Conservation (phyloP, 2,329 filamentous ascomycete genomes). For the Aspergillus chevalieri region DNA sequence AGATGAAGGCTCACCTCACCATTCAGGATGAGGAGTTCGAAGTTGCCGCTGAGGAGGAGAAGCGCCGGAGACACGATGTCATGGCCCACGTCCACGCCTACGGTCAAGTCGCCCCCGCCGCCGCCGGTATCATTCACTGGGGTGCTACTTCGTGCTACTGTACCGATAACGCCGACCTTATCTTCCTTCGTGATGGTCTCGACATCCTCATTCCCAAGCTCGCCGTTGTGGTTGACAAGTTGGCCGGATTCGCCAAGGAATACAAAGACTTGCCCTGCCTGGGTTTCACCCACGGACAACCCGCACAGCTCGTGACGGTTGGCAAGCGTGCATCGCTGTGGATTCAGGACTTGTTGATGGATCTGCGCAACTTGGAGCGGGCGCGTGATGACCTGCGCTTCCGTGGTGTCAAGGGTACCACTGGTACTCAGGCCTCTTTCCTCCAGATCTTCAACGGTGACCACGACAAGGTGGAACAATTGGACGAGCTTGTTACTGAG, state of each 20-base stretch:
- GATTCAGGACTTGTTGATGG: constrained; percentile 70
- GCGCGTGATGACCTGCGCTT: constrained; percentile 65
- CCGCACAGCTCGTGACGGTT: constrained; percentile 58
- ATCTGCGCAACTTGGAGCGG: constrained; percentile 66
- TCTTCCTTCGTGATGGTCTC: constrained; percentile 68
- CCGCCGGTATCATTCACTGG: constrained; percentile 77
- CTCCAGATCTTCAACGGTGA: constrained; percentile 61
- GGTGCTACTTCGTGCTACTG: constrained; percentile 54
- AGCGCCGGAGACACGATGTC: constrained; percentile 60
- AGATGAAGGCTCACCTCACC: constrained; percentile 68
- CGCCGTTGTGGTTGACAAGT: constrained; percentile 69
- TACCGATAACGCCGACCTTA: constrained; percentile 72
- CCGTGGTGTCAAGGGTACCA: constrained; percentile 68
- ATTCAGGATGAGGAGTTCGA: constrained; percentile 74
- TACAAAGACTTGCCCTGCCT: constrained; percentile 68
- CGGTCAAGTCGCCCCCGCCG: constrained; percentile 65
- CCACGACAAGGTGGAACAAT: constrained; percentile 54
- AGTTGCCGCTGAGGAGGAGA: constrained; percentile 70
- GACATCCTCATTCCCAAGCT: constrained; percentile 72
- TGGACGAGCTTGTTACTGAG: constrained; percentile 58
- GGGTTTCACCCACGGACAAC: constrained; percentile 65
- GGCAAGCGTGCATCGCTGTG: constrained; percentile 63
- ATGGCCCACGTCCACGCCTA: constrained; percentile 68
- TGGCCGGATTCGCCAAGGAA: constrained; percentile 64
- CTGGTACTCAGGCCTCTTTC: constrained; percentile 73